Conservation (phyloP, 345 rosid genomes). For the Arabis hirsuta region DNA sequence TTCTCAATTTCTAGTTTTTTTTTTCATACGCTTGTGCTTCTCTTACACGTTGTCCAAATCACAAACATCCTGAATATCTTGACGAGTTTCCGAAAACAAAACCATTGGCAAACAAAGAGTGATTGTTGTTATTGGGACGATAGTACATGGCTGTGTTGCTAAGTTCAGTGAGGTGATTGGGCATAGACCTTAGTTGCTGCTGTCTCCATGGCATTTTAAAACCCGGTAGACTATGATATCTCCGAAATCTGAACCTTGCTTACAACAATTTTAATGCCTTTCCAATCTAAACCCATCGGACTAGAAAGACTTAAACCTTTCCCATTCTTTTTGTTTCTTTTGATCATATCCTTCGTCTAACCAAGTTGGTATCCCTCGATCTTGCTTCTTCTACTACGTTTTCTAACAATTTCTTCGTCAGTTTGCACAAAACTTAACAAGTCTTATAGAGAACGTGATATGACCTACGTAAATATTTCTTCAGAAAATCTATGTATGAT, state of each 20-base stretch:
- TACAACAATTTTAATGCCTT: constrained; percentile 24
- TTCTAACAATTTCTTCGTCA: neutral
- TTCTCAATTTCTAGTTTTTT: neutral
- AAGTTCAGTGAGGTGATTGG: constrained; percentile 12
- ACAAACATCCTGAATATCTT: too few relatives aligned
- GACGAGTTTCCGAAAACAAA: too few relatives aligned
- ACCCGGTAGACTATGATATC: neutral
- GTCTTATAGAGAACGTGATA: too few relatives aligned
- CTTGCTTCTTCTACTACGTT: neutral
- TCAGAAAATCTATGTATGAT: too few relatives aligned
- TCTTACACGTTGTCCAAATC: neutral
- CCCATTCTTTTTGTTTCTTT: neutral
- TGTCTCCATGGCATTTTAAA: neutral
- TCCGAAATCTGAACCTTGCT: constrained; percentile 42
- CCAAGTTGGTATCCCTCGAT: constrained; percentile 32
- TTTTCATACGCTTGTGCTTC: neutral
- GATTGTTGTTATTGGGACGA: constrained; percentile 36
- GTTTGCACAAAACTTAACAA: too few relatives aligned
- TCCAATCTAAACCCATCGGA: neutral
- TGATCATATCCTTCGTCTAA: neutral
- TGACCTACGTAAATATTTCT: too few relatives aligned
- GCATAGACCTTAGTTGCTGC: neutral
- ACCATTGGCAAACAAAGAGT: neutral
- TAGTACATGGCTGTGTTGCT: neutral
- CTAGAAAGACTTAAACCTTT: constrained; percentile 9